Evolutionary conservation across 257 asterid genomes (phyloP), one percentile per base, ranked within the genome.

Genomic region (Solanum lycopersicoides): DNA sequence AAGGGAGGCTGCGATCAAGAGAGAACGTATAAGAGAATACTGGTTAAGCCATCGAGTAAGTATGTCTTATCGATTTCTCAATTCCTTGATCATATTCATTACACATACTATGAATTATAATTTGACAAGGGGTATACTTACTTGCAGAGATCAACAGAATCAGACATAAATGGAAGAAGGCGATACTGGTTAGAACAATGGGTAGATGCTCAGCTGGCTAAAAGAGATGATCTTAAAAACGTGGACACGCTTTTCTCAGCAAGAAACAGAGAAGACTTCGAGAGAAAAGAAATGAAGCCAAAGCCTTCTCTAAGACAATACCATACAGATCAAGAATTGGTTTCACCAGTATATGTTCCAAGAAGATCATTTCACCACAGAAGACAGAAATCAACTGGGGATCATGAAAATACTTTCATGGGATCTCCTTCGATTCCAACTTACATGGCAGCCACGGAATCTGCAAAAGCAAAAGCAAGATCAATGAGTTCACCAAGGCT

Each of bases 381-480:
- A 88, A 95, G 93, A 89, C 97, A 94, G 83, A 92, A 86, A 3
- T 96, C 98, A 14, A 89, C 80, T 7, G 98, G 97, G 86, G 98
- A 94, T 68, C 74, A 68, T 5, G 93, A 92, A 11, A 88, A 65
- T 60, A 89, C 91, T 44, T 91, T 92, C 65, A 50, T 82, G 45
- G 94, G 92, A 21, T 95, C 99, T 23, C 93, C 96, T 59, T 44
- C 90, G 41, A 83, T 89, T 80, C 99, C 99, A 69, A 92, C 98
- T n/a, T 96, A 96, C 90, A 96, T 96, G 99, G 96, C 98, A 53
- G 93, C 98, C 50, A 96, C 98, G 3, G 96, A 94, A 87, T 96
- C 99, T 9, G 98, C 98, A 15, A 96, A 90, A 86, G 99, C 99
- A 82, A 96, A 89, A 90, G 88, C 92, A 23, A 92, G 99, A 84